Evolutionary conservation across 805 yeast genomes (phyloP).

Genomic region (Jamesozyma spencerorum): DNA sequence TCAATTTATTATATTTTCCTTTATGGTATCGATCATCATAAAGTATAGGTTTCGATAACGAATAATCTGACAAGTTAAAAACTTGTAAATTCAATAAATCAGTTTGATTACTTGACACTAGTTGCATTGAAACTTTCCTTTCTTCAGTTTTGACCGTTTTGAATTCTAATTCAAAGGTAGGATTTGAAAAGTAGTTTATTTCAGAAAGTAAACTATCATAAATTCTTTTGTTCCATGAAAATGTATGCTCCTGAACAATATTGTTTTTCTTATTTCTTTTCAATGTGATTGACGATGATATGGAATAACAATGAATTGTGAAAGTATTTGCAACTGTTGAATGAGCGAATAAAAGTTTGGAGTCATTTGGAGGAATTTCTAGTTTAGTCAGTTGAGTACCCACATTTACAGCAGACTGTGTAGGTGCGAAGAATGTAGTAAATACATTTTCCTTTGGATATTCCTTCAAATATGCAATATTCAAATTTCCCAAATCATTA

Average conservation of each 20-base stretch:
- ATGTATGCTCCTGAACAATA: background rate
- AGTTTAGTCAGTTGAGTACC: slow-evolving; percentile 32
- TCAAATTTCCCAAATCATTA: slow-evolving; percentile 5
- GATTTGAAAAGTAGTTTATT: slow-evolving; percentile 14
- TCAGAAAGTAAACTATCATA: background rate
- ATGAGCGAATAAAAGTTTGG: slow-evolving; percentile 15
- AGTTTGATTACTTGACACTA: slow-evolving; percentile 8
- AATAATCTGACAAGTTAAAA: slow-evolving; percentile 15
- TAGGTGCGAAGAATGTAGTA: slow-evolving; percentile 13
- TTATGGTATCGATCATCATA: slow-evolving; percentile 9
- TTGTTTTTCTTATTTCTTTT: slow-evolving; percentile 3
- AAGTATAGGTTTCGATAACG: slow-evolving; percentile 16
- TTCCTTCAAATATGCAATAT: slow-evolving; percentile 11
- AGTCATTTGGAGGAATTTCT: slow-evolving; percentile 5
- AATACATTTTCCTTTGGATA: slow-evolving; percentile 10
- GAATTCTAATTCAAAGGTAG: slow-evolving; percentile 16
- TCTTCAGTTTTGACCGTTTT: slow-evolving; percentile 4
- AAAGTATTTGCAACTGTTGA: slow-evolving; percentile 17
- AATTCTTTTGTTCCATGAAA: background rate
- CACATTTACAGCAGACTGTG: slow-evolving; percentile 28
- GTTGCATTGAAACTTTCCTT: slow-evolving; percentile 11
- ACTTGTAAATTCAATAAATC: slow-evolving; percentile 18
- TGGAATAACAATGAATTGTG: slow-evolving; percentile 17
- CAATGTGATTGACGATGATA: slow-evolving; percentile 6
- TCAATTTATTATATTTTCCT: slow-evolving; percentile 7